Evolutionary conservation across 2,329 filamentous ascomycete species (phyloP), one percentile per base, ranked within the genome.

Genomic region (Balansia obtecta): DNA sequence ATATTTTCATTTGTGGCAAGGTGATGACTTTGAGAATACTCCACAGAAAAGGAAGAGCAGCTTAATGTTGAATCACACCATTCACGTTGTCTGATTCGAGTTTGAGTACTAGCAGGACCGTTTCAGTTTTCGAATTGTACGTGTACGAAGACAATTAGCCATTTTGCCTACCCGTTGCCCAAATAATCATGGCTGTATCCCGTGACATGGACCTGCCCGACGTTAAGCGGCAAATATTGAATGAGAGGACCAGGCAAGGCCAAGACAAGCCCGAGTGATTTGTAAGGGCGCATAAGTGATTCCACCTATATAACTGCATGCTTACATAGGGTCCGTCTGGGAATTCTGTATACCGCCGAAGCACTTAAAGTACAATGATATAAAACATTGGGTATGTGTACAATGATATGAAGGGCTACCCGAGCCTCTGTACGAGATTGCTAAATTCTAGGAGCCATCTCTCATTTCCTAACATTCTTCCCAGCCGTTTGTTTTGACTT

Each of bases 391-490:
- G 37, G 37, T 39, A 16, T 22, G 20, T 2, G 20, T 22, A 22
- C 20, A 22, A 22, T 22, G 20, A 22, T 22, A 22, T 22, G 20
- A 34, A 32, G 43, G 18, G 30, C 45, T n/a, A 39, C 27, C 15
- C 46, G 56, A 62, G 53, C 58, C 60, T 65, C 66, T 58, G 58
- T 65, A 66, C 63, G 64, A 42, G n/a, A 11, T 38, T 40, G 46
- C 18, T 46, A 46, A 42, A 39, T 16, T 34, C 34, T 8, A 47
- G 27, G 15, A 9, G 32, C 27, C 33, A 37, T 15, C 44, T 16
- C 50, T 57, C 50, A 58, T 48, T 56, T 60, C 51, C 51, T 58
- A 52, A 49, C 55, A 52, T 57, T 50, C 49, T 56, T 56, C 3
- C 58, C 58, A 20, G 52, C 60, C 22, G 55, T 52, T 52, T 63